These are phyloP conservation scores for Anthracocystis walkeri DNA, from an alignment of 1,284 basidiomycete species.

Conservation along the genomic window DNA sequence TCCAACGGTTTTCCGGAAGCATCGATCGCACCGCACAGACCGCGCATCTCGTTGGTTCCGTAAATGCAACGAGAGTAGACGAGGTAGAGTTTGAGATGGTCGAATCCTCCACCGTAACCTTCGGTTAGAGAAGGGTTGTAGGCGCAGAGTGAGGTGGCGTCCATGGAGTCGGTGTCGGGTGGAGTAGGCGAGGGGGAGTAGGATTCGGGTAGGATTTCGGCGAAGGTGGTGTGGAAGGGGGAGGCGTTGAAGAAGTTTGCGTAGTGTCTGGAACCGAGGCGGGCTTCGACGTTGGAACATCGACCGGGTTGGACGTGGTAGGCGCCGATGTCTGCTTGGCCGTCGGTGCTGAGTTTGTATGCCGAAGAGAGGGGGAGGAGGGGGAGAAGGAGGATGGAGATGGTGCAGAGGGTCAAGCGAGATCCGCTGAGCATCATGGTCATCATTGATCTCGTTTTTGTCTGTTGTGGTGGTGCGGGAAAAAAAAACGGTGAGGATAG, in stretches of 20 bases:
- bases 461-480: too few relatives aligned
- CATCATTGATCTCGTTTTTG: not conserved
- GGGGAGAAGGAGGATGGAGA: not conserved
- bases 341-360: conserved; percentile 29
- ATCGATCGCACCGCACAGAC: conserved; percentile 21
- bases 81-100: conserved; percentile 25
- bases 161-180: conserved; percentile 15
- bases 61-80: conserved; percentile 31
- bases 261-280: conserved; percentile 15
- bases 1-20: conserved; percentile 14
- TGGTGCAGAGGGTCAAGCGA: not conserved
- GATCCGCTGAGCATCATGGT: not conserved
- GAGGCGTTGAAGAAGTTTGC: conserved; percentile 12
- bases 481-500: too few relatives aligned
- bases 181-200: not conserved
- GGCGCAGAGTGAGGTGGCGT: conserved; percentile 27
- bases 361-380: not conserved
- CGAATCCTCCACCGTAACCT: conserved; percentile 31
- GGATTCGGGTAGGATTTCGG: not conserved
- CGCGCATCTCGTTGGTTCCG: conserved; percentile 27
- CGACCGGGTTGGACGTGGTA: conserved; percentile 42
- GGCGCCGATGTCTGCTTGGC: conserved; percentile 32
- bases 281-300: conserved; percentile 21
- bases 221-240: conserved; percentile 22
- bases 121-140: conserved; percentile 27